Percentiles rank a stretch among this genome's conserved stretches.
phyloP scores from a whole-genome alignment of 257 asterid genomes.

The Catharanthus roseus region DNA sequence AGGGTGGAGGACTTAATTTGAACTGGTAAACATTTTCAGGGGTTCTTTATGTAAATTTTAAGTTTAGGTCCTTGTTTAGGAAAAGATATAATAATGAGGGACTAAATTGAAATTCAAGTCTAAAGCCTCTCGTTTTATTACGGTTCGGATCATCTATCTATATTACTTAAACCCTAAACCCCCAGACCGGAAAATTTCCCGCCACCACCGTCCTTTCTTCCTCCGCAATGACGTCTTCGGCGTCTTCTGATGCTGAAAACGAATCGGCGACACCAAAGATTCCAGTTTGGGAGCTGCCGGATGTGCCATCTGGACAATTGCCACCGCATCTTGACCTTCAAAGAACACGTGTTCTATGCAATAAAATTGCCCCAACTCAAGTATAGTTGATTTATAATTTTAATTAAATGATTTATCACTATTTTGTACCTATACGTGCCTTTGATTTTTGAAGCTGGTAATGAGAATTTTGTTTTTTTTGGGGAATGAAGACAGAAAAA shows the following conservation, averaged over 20 bases:
- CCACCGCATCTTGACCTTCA: constrained; percentile 65
- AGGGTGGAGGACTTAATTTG: too few species aligned
- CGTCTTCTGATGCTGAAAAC: background rate
- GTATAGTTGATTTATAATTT: constrained; percentile 18
- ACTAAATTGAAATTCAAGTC: too few species aligned
- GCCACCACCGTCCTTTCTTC: background rate
- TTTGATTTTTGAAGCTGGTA: background rate
- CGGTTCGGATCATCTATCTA: too few species aligned
- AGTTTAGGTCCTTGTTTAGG: too few species aligned
- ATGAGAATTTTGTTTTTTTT: constrained; percentile 1
- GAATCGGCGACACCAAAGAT: constrained; percentile 24
- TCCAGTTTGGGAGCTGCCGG: constrained; percentile 89
- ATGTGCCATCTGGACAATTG: constrained; percentile 61
- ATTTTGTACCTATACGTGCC: background rate
- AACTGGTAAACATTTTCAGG: too few species aligned
- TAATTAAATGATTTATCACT: background rate
- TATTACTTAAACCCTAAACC: constrained; percentile 9
- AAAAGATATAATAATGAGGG: too few species aligned
- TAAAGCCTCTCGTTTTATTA: background rate
- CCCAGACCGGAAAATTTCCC: background rate
- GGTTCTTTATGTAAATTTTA: too few species aligned
- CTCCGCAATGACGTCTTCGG: constrained; percentile 3
- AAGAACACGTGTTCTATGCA: constrained; percentile 67
- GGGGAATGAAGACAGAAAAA: constrained; percentile 49
- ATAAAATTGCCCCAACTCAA: constrained; percentile 66